Evolutionary conservation across 345 rosid species (phyloP).

Genomic region (Erysimum cheiranthoides): DNA sequence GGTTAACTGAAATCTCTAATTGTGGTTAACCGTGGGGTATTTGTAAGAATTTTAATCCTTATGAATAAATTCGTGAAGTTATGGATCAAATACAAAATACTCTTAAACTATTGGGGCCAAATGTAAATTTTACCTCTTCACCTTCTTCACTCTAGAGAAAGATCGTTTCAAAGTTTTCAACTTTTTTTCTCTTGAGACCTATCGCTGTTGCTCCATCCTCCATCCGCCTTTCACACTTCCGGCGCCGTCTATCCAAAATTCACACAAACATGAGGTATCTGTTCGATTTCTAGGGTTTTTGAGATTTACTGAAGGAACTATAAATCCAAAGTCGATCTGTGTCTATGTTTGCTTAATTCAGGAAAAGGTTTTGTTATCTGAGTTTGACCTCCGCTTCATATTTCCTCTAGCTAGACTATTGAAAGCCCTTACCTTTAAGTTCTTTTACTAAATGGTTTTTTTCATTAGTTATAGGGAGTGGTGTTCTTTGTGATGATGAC

Average conservation of each 20-base stretch:
- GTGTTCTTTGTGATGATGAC: constrained; percentile 1
- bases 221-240: constrained; percentile 2
- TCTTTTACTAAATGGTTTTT: constrained; percentile 21
- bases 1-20: no score
- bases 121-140: constrained; percentile 12
- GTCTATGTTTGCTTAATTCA: constrained; percentile 19
- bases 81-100: constrained; percentile 1
- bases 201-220: constrained; percentile 12
- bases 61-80: background rate
- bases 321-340: background rate
- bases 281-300: constrained; percentile 17
- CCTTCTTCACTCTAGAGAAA: constrained; percentile 21
- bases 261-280: constrained; percentile 38
- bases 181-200: constrained; percentile 6
- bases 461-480: background rate
- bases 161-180: constrained; percentile 14
- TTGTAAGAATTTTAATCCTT: no score
- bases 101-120: constrained; percentile 24
- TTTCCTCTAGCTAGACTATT: background rate
- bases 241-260: background rate
- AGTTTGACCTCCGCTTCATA: background rate
- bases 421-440: constrained; percentile 3
- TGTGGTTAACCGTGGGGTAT: no score
- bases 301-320: background rate
- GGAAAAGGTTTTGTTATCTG: background rate